Evolutionary conservation across 2,329 filamentous ascomycete species (phyloP).

Genomic region (Exophiala sp.): DNA sequence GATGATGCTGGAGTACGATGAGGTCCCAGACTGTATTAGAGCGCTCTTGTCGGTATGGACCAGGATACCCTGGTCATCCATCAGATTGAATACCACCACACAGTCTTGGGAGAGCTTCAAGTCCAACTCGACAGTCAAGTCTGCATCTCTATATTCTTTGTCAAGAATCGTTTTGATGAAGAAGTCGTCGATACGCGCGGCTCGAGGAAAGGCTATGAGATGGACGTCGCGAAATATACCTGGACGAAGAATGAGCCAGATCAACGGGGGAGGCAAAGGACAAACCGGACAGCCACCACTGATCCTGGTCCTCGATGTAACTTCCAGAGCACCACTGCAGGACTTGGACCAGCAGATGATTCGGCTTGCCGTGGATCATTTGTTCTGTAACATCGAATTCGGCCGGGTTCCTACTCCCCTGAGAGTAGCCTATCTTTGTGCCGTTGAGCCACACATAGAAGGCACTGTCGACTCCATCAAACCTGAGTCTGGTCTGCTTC

Average conservation of each 20-base stretch:
- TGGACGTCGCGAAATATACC: conserved; percentile 63
- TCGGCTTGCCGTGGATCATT: conserved; percentile 45
- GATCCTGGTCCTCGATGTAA: conserved; percentile 64
- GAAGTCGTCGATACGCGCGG: conserved; percentile 51
- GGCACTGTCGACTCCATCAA: conserved; percentile 66
- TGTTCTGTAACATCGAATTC: conserved; percentile 61
- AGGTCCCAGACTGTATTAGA: not conserved
- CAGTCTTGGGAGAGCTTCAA: conserved; percentile 36
- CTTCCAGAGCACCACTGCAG: conserved; percentile 65
- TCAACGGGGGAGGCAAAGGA: not conserved
- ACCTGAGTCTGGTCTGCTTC: conserved; percentile 58
- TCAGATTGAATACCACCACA: conserved; percentile 2
- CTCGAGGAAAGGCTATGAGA: conserved; percentile 50
- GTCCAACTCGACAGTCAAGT: conserved; percentile 44
- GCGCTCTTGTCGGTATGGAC: conserved; percentile 2
- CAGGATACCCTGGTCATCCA: not conserved
- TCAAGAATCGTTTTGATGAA: conserved; percentile 53
- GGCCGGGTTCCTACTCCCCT: conserved; percentile 61
- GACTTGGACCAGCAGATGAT: conserved; percentile 57
- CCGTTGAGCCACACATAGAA: conserved; percentile 67
- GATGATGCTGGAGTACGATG: conserved; percentile 4
- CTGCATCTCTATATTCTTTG: conserved; percentile 46
- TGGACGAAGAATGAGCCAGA: conserved; percentile 19
- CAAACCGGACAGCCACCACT: conserved; percentile 56
- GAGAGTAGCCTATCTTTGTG: conserved; percentile 58